These are phyloP conservation scores for Erucastrum elatum DNA, from an alignment of 345 rosid genomes.

Conservation along the genomic window DNA sequence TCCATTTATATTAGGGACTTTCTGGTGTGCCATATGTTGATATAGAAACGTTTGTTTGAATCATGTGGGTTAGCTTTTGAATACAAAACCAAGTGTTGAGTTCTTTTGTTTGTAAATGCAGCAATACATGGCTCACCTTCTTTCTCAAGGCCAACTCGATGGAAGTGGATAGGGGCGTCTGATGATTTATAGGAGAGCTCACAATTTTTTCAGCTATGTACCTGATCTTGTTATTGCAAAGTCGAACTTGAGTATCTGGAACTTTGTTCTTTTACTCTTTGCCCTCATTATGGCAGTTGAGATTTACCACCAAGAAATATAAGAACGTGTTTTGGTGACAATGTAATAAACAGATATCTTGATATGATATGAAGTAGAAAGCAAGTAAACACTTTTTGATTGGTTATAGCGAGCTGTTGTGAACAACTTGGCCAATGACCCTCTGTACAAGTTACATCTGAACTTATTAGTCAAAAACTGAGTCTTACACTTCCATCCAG, in stretches of 20 bases:
- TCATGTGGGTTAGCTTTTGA: background rate
- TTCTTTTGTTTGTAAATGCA: slow-evolving; percentile 41
- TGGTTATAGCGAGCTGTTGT: background rate
- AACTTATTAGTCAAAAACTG: background rate
- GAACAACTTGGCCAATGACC: background rate
- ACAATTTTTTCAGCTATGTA: background rate
- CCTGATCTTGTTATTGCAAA: slow-evolving; percentile 2
- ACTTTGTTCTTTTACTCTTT: background rate
- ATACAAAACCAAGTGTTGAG: background rate
- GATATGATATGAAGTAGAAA: background rate
- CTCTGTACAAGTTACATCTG: background rate
- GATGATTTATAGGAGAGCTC: background rate
- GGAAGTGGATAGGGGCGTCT: slow-evolving; percentile 57
- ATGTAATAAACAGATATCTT: background rate
- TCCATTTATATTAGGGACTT: background rate
- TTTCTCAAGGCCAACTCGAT: slow-evolving; percentile 80
- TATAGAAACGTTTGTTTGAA: background rate
- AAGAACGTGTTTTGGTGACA: background rate
- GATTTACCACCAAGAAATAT: background rate
- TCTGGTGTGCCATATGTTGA: slow-evolving; percentile 6
- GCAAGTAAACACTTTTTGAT: background rate
- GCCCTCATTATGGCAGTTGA: background rate
- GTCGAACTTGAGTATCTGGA: background rate
- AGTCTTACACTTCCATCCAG: background rate
- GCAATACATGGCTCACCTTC: slow-evolving; percentile 94